Percentiles rank a stretch among this genome's conserved stretches.
Evolutionary conservation across 192 early-diverging fungal genomes (phyloP).

Genomic region (Coemansia furcata): DNA sequence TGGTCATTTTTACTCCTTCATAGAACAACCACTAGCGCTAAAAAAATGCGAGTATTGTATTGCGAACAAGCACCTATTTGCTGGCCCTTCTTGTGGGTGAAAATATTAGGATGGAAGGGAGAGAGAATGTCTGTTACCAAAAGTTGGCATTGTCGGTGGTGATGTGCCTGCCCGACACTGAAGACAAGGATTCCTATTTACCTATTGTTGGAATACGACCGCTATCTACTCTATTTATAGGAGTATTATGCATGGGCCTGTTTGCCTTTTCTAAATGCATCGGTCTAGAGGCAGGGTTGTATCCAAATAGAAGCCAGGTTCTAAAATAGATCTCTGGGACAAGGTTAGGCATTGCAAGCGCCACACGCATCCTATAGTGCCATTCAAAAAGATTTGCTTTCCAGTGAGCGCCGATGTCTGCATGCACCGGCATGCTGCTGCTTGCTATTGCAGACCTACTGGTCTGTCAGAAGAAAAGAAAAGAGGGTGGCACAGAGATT

Average conservation of each 20-base stretch:
- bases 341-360: neutral
- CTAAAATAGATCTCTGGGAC: neutral
- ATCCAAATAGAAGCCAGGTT: neutral
- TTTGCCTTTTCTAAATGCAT: neutral
- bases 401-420: neutral
- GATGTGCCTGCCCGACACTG: neutral
- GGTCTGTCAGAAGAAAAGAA: neutral
- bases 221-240: neutral
- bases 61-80: neutral
- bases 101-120: constrained; percentile 3
- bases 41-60: neutral
- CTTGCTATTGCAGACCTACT: neutral
- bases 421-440: neutral
- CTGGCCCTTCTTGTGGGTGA: neutral
- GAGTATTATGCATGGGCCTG: neutral
- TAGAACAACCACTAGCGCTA: neutral
- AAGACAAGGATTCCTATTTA: neutral
- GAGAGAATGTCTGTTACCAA: neutral
- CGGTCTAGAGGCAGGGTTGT: neutral
- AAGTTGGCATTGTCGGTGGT: neutral
- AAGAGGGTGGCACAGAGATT: constrained; percentile 1
- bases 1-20: neutral
- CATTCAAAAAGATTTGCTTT: neutral
- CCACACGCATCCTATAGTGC: neutral
- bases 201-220: neutral